A percentile compares a stretch with the other conserved stretches of the same genome.
Conservation (phyloP, 768 basidiomycete genomes). For the Mrakia frigida region DNA sequence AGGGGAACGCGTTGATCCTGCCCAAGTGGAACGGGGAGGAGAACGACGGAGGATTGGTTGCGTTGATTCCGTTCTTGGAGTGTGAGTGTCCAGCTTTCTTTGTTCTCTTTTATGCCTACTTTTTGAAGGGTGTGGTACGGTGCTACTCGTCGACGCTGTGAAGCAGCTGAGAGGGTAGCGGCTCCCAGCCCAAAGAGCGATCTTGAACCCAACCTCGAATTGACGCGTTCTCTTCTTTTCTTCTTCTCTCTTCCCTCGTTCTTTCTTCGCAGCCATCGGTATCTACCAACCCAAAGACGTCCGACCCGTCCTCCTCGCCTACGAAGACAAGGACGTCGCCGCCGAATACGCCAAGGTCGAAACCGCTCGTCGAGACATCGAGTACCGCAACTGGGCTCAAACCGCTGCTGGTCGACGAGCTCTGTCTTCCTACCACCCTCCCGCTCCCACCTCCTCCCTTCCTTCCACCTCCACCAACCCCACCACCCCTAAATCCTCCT, state of each 20-base stretch:
- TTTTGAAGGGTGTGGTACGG: too few species aligned
- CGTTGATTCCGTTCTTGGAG: slow-evolving; percentile 96
- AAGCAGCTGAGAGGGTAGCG: too few species aligned
- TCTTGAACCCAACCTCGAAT: too few species aligned
- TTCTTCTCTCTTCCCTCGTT: slow-evolving; percentile 15
- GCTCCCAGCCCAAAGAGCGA: too few species aligned
- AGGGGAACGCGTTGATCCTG: slow-evolving; percentile 79
- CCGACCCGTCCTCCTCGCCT: slow-evolving; percentile 76
- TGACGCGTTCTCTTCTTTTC: too few species aligned
- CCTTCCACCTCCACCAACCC: not conserved
- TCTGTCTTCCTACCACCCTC: not conserved
- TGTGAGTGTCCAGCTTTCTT: slow-evolving; percentile 49
- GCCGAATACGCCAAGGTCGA: slow-evolving; percentile 84
- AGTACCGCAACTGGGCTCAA: slow-evolving; percentile 29
- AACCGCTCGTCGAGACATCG: slow-evolving; percentile 47
- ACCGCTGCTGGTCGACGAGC: slow-evolving; percentile 28
- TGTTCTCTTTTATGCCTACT: not conserved
- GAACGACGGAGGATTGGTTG: slow-evolving; percentile 67
- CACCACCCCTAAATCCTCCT: not conserved
- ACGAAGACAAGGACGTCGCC: slow-evolving; percentile 81
- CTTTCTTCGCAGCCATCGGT: slow-evolving; percentile 67
- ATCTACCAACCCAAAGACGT: slow-evolving; percentile 86
- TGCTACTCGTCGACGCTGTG: too few species aligned
- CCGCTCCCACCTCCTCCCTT: not conserved
- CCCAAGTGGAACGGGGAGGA: slow-evolving; percentile 80